Conservation (phyloP, 2,329 filamentous ascomycete species). For the Arthroderma sp. region DNA sequence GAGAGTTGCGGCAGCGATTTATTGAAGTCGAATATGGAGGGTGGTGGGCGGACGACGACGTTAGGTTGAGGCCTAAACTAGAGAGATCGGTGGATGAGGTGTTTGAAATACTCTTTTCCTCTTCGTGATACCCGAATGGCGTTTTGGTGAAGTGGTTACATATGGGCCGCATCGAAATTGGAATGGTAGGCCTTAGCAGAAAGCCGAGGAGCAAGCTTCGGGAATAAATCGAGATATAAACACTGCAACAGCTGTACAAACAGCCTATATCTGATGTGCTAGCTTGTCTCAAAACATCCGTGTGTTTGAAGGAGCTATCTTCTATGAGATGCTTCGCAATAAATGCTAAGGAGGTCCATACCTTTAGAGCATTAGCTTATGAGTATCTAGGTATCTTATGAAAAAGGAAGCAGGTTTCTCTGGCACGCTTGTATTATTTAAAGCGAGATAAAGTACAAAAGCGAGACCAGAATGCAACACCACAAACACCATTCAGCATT, state of each 20-base stretch:
- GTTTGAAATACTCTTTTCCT: neutral
- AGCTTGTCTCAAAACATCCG: neutral
- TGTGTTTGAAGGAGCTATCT: neutral
- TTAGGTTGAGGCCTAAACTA: too few relatives aligned
- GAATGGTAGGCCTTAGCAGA: neutral
- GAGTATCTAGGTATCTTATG: neutral
- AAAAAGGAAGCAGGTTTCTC: neutral
- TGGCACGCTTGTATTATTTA: conserved; percentile 1
- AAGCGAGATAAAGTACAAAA: neutral
- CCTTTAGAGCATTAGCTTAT: too few relatives aligned
- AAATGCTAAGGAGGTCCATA: too few relatives aligned
- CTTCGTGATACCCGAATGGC: neutral
- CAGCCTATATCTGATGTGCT: too few relatives aligned
- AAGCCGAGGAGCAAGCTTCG: neutral
- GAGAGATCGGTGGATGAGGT: neutral
- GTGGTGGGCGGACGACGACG: too few relatives aligned
- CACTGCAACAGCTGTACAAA: too few relatives aligned
- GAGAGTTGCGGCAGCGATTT: neutral
- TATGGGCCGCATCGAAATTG: neutral
- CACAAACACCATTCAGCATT: neutral
- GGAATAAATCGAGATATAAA: neutral
- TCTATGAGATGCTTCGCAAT: too few relatives aligned
- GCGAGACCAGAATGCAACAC: neutral
- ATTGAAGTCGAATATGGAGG: neutral
- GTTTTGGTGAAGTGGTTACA: neutral